Percentiles rank a stretch among this genome's conserved stretches.
Evolutionary conservation across 73 alveolate species (phyloP).

Genomic region (Breviolum minutum): DNA sequence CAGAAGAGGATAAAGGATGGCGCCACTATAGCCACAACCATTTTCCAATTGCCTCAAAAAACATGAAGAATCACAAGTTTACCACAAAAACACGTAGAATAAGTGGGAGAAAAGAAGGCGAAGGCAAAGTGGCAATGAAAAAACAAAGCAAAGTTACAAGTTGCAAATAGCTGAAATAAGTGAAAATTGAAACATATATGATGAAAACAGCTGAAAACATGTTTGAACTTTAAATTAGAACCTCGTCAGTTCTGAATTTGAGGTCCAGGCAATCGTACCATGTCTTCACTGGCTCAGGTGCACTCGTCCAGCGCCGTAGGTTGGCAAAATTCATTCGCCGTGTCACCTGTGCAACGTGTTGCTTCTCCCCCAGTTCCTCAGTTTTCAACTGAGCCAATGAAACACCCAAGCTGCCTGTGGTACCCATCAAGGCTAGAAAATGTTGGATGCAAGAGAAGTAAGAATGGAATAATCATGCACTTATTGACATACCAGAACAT

Average conservation of each 20-base stretch:
- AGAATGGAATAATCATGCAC: no score
- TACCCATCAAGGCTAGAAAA: background rate
- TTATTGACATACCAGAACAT: no score
- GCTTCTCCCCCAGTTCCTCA: constrained; percentile 10
- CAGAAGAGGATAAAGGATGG: background rate
- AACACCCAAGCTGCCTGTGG: background rate
- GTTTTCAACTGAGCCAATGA: background rate
- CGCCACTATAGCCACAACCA: background rate
- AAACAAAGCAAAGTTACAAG: no score
- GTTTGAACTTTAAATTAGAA: background rate
- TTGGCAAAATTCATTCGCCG: constrained; percentile 14
- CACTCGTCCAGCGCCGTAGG: background rate
- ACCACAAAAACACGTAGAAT: background rate
- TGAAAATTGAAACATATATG: no score
- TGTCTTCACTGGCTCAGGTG: background rate
- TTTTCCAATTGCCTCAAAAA: background rate
- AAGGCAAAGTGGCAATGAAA: no score
- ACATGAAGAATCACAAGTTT: background rate
- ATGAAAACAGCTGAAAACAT: background rate
- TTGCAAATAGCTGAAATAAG: no score
- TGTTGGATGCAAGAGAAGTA: no score
- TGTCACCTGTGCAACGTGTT: background rate
- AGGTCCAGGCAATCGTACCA: constrained; percentile 27
- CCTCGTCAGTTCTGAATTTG: background rate
- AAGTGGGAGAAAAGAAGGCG: no score